These are phyloP conservation scores for Litchi chinensis DNA, from an alignment of 345 rosid genomes.

Conservation along the genomic window DNA sequence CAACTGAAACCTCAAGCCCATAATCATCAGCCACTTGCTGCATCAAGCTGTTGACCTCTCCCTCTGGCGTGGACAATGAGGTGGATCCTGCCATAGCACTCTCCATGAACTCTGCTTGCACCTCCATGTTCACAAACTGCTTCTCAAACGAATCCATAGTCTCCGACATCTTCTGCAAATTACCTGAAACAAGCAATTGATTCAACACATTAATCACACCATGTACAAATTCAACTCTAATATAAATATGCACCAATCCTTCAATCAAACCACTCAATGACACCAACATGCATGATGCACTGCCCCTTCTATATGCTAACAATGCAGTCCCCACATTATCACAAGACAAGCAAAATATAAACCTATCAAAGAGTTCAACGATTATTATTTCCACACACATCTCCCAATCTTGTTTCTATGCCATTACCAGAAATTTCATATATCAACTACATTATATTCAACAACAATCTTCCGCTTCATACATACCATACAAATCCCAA, in stretches of 20 bases:
- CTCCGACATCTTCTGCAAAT: constrained; percentile 99
- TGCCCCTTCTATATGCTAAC: not conserved
- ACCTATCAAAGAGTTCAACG: not conserved
- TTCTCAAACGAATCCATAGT: constrained; percentile 98
- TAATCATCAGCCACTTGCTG: constrained; percentile 99
- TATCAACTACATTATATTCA: not conserved
- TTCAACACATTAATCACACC: not conserved
- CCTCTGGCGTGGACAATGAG: constrained; percentile 95
- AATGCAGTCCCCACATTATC: not conserved
- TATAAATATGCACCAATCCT: not conserved
- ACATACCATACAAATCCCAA: not conserved
- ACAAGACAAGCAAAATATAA: not conserved
- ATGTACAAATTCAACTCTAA: not conserved
- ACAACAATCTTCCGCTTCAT: not conserved
- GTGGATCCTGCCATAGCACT: constrained; percentile 98
- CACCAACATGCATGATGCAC: not conserved
- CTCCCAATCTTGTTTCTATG: not conserved
- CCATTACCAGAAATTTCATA: not conserved
- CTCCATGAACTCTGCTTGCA: constrained; percentile 99
- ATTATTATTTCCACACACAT: not conserved
- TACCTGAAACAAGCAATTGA: constrained; percentile 53
- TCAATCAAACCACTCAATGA: not conserved
- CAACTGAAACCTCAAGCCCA: constrained; percentile 95
- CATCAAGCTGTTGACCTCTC: constrained; percentile 98
- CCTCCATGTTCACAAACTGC: constrained; percentile 99